Evolutionary conservation across 1,284 basidiomycete species (phyloP).

Genomic region (Ceratobasidium sp.): DNA sequence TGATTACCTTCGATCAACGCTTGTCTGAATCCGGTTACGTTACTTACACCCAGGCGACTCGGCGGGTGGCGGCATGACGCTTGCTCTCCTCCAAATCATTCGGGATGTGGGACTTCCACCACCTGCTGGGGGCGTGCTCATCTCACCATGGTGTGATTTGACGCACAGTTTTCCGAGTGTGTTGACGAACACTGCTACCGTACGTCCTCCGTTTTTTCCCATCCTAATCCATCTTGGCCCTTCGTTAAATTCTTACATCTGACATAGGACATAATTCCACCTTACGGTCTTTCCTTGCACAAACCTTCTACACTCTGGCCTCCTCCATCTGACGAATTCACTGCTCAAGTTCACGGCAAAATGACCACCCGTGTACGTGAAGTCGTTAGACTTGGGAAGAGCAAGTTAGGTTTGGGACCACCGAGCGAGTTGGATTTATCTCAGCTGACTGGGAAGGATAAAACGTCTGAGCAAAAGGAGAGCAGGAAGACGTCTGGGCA

Average conservation of each 20-base stretch:
- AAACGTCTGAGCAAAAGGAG: background rate
- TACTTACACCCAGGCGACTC: conserved; percentile 71
- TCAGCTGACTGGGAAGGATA: conserved; percentile 11
- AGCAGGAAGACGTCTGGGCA: background rate
- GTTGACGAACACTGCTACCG: conserved; percentile 57
- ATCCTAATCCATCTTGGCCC: no score
- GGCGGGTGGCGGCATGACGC: conserved; percentile 88
- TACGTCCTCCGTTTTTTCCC: conserved; percentile 48
- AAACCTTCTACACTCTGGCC: conserved; percentile 94
- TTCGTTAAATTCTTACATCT: conserved; percentile 21
- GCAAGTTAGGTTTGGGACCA: conserved; percentile 15
- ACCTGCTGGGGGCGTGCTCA: conserved; percentile 44
- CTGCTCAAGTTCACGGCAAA: background rate
- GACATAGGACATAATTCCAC: conserved; percentile 69
- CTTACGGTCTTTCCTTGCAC: conserved; percentile 72
- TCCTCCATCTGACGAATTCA: conserved; percentile 63
- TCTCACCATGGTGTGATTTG: conserved; percentile 46
- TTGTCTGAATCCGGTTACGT: background rate
- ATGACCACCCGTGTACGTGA: conserved; percentile 21
- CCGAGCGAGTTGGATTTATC: conserved; percentile 19
- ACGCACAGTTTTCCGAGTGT: conserved; percentile 61
- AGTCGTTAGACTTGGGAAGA: conserved; percentile 17
- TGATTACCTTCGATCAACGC: conserved; percentile 47
- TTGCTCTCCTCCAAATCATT: conserved; percentile 78
- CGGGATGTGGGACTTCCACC: conserved; percentile 83